These are phyloP conservation scores for Graphiopsis chlorocephala DNA, from an alignment of 2,329 filamentous ascomycete genomes.

Conservation along the genomic window DNA sequence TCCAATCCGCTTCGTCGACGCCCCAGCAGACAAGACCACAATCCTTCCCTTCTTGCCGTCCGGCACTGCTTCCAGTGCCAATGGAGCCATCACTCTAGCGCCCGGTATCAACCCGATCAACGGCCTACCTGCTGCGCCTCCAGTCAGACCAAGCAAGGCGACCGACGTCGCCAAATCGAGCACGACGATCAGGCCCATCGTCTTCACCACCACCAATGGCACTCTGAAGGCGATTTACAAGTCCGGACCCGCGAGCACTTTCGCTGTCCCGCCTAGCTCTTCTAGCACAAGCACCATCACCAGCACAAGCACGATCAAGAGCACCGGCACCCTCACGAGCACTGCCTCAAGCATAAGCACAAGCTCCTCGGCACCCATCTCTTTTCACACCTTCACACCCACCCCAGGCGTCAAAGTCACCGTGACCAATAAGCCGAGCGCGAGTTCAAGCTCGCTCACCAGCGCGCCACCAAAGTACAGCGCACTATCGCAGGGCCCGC, in stretches of 20 bases:
- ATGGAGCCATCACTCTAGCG: neutral
- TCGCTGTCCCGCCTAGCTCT: neutral
- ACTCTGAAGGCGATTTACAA: neutral
- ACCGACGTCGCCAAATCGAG: neutral
- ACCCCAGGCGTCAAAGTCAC: neutral
- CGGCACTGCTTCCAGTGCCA: neutral
- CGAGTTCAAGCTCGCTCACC: neutral
- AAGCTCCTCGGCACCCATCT: neutral
- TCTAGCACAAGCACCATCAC: neutral
- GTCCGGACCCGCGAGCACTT: slow-evolving; percentile 2
- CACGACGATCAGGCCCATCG: slow-evolving; percentile 11
- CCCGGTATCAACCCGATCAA: slow-evolving; percentile 17
- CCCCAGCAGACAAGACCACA: neutral
- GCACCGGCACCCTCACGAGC: neutral
- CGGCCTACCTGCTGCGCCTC: slow-evolving; percentile 4
- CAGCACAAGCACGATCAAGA: neutral
- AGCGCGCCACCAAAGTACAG: slow-evolving; percentile 10
- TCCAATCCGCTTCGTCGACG: neutral
- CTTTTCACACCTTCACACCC: slow-evolving; percentile 6
- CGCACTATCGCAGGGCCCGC: neutral
- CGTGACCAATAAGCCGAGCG: neutral
- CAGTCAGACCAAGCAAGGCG: neutral
- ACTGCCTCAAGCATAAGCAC: neutral
- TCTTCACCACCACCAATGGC: slow-evolving; percentile 2
- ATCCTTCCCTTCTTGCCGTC: neutral